Percentiles rank a stretch among this genome's conserved stretches.
phyloP scores from a whole-genome alignment of 2,329 filamentous ascomycete genomes.

The Podosphaera fusca region DNA sequence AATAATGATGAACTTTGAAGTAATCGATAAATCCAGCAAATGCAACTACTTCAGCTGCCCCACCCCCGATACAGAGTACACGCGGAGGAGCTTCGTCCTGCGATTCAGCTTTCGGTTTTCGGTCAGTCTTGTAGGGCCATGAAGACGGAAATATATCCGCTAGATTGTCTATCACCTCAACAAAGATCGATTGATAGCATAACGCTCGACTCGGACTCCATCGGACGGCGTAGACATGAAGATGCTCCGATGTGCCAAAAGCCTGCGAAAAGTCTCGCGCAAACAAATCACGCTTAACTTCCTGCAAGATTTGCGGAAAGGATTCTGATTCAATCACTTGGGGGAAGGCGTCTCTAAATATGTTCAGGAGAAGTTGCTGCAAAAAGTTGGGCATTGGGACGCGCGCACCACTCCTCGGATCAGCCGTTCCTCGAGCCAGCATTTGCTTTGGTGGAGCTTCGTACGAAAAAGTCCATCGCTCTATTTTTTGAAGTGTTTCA shows the following conservation, averaged over 20 bases:
- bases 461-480: no score
- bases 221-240: constrained; percentile 65
- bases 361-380: constrained; percentile 48
- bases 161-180: constrained; percentile 13
- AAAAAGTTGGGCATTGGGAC: constrained; percentile 16
- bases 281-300: constrained; percentile 68
- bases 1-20: constrained; percentile 9
- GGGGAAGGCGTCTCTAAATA: constrained; percentile 45
- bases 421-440: no score
- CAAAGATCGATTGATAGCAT: constrained; percentile 45
- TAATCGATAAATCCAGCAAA: constrained; percentile 28
- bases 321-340: constrained; percentile 23
- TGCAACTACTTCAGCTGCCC: constrained; percentile 41
- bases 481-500: no score
- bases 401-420: constrained; percentile 18
- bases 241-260: constrained; percentile 46
- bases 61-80: constrained; percentile 19
- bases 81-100: neutral
- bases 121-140: neutral
- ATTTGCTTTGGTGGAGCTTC: no score
- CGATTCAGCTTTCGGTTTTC: neutral
- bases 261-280: constrained; percentile 63
- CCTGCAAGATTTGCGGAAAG: constrained; percentile 42
- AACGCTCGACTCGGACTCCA: constrained; percentile 80
- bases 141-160: constrained; percentile 2